These are phyloP conservation scores for Penicillium sp. DNA, from an alignment of 2,329 filamentous ascomycete species.

Conservation along the genomic window DNA sequence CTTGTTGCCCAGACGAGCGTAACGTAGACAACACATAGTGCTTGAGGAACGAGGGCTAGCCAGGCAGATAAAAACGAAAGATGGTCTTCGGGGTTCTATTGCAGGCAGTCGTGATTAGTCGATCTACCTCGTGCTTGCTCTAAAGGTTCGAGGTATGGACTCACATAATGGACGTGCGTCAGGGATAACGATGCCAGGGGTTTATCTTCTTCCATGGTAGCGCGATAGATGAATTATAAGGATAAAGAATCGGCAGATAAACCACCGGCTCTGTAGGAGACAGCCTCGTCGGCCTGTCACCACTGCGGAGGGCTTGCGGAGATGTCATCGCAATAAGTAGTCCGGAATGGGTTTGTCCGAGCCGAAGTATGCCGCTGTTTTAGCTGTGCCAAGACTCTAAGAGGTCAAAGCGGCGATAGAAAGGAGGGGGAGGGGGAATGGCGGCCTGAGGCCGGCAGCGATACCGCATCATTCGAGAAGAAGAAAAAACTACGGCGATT, in stretches of 20 bases:
- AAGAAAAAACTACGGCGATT: conserved; percentile 1
- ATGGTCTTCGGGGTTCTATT: conserved; percentile 80
- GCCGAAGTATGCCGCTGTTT: conserved; percentile 18
- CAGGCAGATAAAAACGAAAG: conserved; percentile 89
- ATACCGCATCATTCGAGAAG: conserved; percentile 12
- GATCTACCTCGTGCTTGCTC: conserved; percentile 1
- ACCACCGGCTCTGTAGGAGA: background rate
- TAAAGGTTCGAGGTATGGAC: conserved; percentile 35
- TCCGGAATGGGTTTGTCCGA: conserved; percentile 10
- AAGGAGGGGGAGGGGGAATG: conserved; percentile 29
- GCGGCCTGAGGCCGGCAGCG: conserved; percentile 17
- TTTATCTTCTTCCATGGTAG: conserved; percentile 36
- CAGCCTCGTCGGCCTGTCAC: background rate
- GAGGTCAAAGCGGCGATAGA: conserved; percentile 22
- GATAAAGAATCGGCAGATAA: conserved; percentile 1
- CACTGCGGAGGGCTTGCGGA: conserved; percentile 1
- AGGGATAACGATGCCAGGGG: conserved; percentile 88
- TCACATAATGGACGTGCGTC: conserved; percentile 94
- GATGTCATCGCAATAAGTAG: background rate
- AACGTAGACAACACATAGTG: conserved; percentile 85
- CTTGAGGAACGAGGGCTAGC: conserved; percentile 92
- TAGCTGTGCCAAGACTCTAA: background rate
- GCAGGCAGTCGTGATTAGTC: conserved; percentile 4
- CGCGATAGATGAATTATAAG: background rate
- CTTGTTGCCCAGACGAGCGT: conserved; percentile 90